Conservation (phyloP, 805 yeast genomes). For the Diddensiella caesifluorescens region DNA sequence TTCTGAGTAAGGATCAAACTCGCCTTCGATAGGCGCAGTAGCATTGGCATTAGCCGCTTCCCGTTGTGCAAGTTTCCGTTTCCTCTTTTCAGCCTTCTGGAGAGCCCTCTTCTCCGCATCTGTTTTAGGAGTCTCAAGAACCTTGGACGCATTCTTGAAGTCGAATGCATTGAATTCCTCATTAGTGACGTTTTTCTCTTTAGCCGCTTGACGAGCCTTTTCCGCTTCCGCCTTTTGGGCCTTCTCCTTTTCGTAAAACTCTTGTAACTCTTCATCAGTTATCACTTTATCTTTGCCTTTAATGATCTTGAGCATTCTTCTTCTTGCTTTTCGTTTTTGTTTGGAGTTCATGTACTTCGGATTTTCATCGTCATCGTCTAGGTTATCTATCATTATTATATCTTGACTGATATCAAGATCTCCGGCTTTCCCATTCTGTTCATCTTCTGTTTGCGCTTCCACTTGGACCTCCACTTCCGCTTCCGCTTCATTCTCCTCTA, state of each 20-base stretch:
- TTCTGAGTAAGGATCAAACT: constrained; percentile 22
- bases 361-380: constrained; percentile 1
- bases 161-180: constrained; percentile 9
- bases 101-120: neutral
- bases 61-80: constrained; percentile 1
- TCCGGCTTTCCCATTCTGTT: neutral
- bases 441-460: neutral
- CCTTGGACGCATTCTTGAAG: neutral
- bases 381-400: constrained; percentile 1
- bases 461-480: neutral
- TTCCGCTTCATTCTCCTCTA: constrained; percentile 9
- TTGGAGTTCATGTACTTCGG: constrained; percentile 8
- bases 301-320: constrained; percentile 16
- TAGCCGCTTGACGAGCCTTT: neutral
- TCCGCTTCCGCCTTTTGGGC: neutral
- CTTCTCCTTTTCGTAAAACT: constrained; percentile 1
- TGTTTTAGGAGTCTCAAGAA: neutral
- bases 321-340: constrained; percentile 12
- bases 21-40: too few relatives aligned
- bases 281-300: neutral
- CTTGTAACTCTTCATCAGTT: neutral
- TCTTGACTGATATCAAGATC: constrained; percentile 3
- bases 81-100: constrained; percentile 8
- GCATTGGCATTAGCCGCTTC: constrained; percentile 1
- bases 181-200: neutral